A percentile compares a stretch with the other conserved stretches of the same genome.
phyloP scores from a whole-genome alignment of 345 rosid genomes.

The Capsella bursapastoris region DNA sequence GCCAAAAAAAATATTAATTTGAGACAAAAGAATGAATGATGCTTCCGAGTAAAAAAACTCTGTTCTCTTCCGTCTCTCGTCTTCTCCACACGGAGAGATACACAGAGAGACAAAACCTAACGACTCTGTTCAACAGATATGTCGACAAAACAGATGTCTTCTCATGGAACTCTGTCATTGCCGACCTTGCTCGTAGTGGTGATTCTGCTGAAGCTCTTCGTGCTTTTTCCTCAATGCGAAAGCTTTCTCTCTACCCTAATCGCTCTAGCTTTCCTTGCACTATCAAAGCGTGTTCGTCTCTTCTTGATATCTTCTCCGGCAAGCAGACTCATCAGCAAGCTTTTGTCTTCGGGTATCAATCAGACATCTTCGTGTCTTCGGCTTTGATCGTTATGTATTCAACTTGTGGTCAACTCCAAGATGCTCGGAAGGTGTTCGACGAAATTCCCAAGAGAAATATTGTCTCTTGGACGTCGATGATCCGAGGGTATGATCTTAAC shows the following conservation, averaged over 20 bases:
- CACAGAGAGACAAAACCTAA: constrained; percentile 58
- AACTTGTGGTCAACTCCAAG: constrained; percentile 59
- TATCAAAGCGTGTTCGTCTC: constrained; percentile 83
- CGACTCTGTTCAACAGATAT: constrained; percentile 67
- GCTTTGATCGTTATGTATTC: constrained; percentile 79
- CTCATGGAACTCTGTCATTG: constrained; percentile 93
- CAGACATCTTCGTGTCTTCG: constrained; percentile 79
- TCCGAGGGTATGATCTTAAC: constrained; percentile 73
- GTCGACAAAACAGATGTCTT: constrained; percentile 68
- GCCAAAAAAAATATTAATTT: not conserved
- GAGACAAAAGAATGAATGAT: constrained; percentile 49
- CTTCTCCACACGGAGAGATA: constrained; percentile 39
- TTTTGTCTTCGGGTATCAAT: constrained; percentile 63
- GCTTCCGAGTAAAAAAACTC: constrained; percentile 35
- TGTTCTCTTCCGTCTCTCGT: constrained; percentile 17
- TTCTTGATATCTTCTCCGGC: constrained; percentile 71
- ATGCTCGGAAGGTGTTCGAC: constrained; percentile 74
- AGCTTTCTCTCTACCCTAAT: constrained; percentile 65
- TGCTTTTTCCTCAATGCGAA: constrained; percentile 84
- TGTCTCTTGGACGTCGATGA: constrained; percentile 90
- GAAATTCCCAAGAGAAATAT: constrained; percentile 73
- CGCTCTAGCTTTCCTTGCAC: constrained; percentile 87
- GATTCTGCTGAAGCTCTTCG: constrained; percentile 76
- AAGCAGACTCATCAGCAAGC: constrained; percentile 87
- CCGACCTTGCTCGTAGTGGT: constrained; percentile 78